A percentile compares a stretch with the other conserved stretches of the same genome.
Evolutionary conservation across 768 basidiomycete genomes (phyloP).

Genomic region (Russula sp.): DNA sequence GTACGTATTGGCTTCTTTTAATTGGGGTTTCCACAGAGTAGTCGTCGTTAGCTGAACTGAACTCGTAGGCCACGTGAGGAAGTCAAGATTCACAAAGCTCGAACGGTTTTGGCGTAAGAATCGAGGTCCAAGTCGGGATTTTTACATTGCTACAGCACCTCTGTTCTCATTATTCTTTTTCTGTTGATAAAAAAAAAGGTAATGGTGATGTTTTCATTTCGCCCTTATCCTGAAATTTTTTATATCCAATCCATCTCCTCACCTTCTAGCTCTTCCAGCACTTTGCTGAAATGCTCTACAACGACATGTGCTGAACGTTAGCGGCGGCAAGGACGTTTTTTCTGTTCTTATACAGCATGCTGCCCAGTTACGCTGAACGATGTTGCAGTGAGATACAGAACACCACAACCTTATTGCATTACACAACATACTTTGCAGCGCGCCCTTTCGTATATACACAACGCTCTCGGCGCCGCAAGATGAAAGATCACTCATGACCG

Average conservation of each 20-base stretch:
- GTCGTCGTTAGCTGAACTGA: not conserved
- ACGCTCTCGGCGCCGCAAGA: not conserved
- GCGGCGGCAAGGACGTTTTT: not conserved
- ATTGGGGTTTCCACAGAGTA: too few relatives aligned
- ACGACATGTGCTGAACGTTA: not conserved
- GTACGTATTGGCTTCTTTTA: conserved; percentile 35
- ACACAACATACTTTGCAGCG: not conserved
- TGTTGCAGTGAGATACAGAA: not conserved
- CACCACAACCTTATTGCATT: not conserved
- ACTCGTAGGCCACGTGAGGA: conserved; percentile 55
- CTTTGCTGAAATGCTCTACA: not conserved
- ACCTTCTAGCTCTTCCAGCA: not conserved
- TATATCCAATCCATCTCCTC: not conserved
- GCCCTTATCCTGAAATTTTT: not conserved
- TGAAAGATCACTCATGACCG: not conserved
- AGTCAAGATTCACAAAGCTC: conserved; percentile 83
- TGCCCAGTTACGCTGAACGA: not conserved
- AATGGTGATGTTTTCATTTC: too few relatives aligned
- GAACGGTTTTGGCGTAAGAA: conserved; percentile 15
- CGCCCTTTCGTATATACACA: not conserved
- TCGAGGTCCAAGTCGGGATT: not conserved
- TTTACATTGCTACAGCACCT: not conserved
- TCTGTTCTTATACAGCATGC: not conserved
- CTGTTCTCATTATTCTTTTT: too few relatives aligned
- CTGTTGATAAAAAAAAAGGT: too few relatives aligned